Percentiles rank a stretch among this genome's conserved stretches.
These are phyloP conservation scores for Aspergillus sp. DNA, from an alignment of 2,329 filamentous ascomycete species.

Conservation along the genomic window DNA sequence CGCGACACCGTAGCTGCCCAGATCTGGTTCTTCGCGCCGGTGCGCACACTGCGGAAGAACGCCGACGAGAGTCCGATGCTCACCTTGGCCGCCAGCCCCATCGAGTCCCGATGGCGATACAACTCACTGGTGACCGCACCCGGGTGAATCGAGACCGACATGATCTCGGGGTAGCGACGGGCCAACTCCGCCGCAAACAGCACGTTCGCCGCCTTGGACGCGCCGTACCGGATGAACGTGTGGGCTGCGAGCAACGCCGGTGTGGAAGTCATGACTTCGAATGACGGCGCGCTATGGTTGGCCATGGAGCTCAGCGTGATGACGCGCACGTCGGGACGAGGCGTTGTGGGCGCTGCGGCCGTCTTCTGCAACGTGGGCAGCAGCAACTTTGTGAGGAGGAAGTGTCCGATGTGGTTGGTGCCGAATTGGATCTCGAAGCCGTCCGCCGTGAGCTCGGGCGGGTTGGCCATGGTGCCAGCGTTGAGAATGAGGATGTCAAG, in stretches of 20 bases:
- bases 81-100: conserved; percentile 22
- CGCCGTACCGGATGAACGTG: conserved; percentile 49
- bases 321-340: conserved; percentile 33
- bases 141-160: conserved; percentile 50
- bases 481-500: conserved; percentile 49
- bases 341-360: conserved; percentile 14
- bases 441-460: conserved; percentile 36
- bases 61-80: conserved; percentile 19
- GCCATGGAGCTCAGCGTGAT: conserved; percentile 40
- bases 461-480: conserved; percentile 47
- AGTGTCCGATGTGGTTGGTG: conserved; percentile 50
- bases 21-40: conserved; percentile 42
- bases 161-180: conserved; percentile 43
- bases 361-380: conserved; percentile 42
- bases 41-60: conserved; percentile 32
- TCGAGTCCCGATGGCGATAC: conserved; percentile 32
- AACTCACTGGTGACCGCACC: conserved; percentile 45
- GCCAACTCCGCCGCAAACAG: conserved; percentile 48
- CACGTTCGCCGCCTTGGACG: conserved; percentile 53
- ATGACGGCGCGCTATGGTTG: conserved; percentile 32
- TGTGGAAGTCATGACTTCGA: conserved; percentile 39
- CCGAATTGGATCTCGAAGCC: conserved; percentile 47
- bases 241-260: conserved; percentile 31
- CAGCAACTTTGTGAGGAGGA: conserved; percentile 45
- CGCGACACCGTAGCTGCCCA: conserved; percentile 38